Conservation (phyloP, 2,329 filamentous ascomycete genomes). For the Colletotrichum brevisporum region DNA sequence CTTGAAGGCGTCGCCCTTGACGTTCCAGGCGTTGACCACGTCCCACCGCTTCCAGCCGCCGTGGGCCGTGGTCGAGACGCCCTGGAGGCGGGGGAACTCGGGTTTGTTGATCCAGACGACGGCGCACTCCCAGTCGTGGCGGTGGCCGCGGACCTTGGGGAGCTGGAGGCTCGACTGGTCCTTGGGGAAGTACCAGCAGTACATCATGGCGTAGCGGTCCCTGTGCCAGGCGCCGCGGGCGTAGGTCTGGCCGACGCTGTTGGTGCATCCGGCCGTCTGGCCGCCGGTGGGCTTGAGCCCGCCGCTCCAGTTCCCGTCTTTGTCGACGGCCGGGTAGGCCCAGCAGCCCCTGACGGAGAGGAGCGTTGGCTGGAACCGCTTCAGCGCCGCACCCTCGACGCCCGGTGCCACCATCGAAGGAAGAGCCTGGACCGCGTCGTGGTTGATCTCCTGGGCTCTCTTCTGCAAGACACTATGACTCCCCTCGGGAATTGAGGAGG, state of each 20-base stretch:
- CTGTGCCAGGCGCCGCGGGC: constrained; percentile 44
- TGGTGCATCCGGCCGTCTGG: constrained; percentile 49
- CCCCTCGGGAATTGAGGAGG: too few species aligned
- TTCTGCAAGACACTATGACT: too few species aligned
- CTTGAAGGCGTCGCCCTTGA: constrained; percentile 43
- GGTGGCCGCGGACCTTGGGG: too few species aligned
- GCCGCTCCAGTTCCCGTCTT: constrained; percentile 61
- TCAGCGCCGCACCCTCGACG: too few species aligned
- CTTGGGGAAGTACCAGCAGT: constrained; percentile 56
- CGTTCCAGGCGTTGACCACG: constrained; percentile 40
- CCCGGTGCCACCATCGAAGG: too few species aligned
- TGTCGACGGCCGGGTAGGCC: constrained; percentile 71
- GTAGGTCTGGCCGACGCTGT: constrained; percentile 50
- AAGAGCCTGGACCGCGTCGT: too few species aligned
- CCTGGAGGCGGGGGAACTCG: constrained; percentile 24
- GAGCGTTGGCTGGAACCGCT: too few species aligned
- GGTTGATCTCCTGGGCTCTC: too few species aligned
- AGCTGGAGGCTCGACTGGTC: constrained; percentile 46
- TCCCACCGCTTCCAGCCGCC: constrained; percentile 49
- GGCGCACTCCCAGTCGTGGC: too few species aligned
- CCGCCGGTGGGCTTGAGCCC: constrained; percentile 51
- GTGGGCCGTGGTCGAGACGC: constrained; percentile 55
- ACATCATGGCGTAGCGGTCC: constrained; percentile 48
- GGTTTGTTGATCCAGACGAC: too few species aligned
- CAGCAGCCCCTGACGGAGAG: too few species aligned